Evolutionary conservation across 2,329 filamentous ascomycete genomes (phyloP), one percentile per base, ranked within the genome.

Genomic region (Scedosporium aurantiacum): DNA sequence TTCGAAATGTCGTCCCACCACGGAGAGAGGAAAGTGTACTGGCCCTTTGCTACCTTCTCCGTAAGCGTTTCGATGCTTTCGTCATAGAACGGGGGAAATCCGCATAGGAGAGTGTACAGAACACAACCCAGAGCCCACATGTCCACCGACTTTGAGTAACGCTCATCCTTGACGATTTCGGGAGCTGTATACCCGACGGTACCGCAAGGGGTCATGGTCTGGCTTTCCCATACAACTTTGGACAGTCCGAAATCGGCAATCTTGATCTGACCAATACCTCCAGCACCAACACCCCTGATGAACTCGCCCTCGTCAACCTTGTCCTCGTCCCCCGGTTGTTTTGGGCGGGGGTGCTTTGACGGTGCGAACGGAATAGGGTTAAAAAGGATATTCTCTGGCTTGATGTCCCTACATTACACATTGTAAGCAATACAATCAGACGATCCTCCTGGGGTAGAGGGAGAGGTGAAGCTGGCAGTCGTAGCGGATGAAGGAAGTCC

Each of bases 1-100:
- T 94, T 91, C 63, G 93, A 97, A 64, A 99, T 97, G 63, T 97
- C 92, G 67, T 99, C 94, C 94, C 94, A 99, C 94, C 94, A 99
- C 0, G 94, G 94, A 2, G 93, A 97, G 52, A 99, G 77, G 78
- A 99, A 99, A 0, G 94, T 97, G 73, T 94, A 99, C 76, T 97
- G 91, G 57, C 94, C 94, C 69, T 90, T 88, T 32, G 94, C 94
- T 18, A 99, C 94, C 79, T 99, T 99, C 72, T 99, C 93, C 1
- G 94, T 97, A 63, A 99, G 83, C 0, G 96, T 88, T 70, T 96
- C 91, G 67, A 99, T 97, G 70, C 91, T 96, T 76, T 99, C 94
- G 68, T 99, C 94, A 73, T 99, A 96, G 75, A 99, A 99, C 2
- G 94, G 94, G 8, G 94, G 94, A 77, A 99, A 99, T 14, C 94